These are phyloP conservation scores for Sphagnurus paluster DNA, from an alignment of 1,284 basidiomycete species.

Conservation along the genomic window DNA sequence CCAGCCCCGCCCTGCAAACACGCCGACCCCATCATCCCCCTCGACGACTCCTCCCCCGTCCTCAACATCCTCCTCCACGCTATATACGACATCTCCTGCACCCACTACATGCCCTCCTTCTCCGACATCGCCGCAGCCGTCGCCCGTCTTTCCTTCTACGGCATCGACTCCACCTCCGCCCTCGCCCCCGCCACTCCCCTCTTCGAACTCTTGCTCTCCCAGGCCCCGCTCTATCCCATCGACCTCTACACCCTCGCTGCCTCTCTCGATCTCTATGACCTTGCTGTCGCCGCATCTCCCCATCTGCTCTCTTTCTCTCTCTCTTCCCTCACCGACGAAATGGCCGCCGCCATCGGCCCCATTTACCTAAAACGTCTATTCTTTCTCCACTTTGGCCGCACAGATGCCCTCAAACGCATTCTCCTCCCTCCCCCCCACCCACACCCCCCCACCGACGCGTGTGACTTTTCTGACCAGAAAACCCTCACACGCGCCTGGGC, in stretches of 20 bases:
- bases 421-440: slow-evolving; percentile 60
- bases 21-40: slow-evolving; percentile 44
- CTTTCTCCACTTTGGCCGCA: slow-evolving; percentile 53
- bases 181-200: slow-evolving; percentile 45
- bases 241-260: slow-evolving; percentile 63
- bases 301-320: slow-evolving; percentile 61
- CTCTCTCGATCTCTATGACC: slow-evolving; percentile 52
- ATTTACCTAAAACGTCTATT: slow-evolving; percentile 62
- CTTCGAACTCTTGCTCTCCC: slow-evolving; percentile 47
- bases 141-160: slow-evolving; percentile 48
- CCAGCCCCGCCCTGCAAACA: slow-evolving; percentile 34
- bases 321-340: slow-evolving; percentile 56
- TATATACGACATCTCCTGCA: slow-evolving; percentile 59
- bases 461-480: slow-evolving; percentile 64
- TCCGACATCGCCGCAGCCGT: slow-evolving; percentile 49
- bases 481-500: slow-evolving; percentile 66
- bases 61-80: slow-evolving; percentile 65
- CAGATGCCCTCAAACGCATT: slow-evolving; percentile 50
- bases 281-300: slow-evolving; percentile 59
- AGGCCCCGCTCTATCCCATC: slow-evolving; percentile 55
- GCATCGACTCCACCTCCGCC: slow-evolving; percentile 42
- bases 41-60: slow-evolving; percentile 50
- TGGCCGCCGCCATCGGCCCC: slow-evolving; percentile 58
- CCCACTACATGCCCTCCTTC: slow-evolving; percentile 60
- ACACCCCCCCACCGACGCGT: slow-evolving; percentile 55